Conservation (phyloP, 1,139 yeast species). For the Chernovozyma sophiae-reginae region DNA sequence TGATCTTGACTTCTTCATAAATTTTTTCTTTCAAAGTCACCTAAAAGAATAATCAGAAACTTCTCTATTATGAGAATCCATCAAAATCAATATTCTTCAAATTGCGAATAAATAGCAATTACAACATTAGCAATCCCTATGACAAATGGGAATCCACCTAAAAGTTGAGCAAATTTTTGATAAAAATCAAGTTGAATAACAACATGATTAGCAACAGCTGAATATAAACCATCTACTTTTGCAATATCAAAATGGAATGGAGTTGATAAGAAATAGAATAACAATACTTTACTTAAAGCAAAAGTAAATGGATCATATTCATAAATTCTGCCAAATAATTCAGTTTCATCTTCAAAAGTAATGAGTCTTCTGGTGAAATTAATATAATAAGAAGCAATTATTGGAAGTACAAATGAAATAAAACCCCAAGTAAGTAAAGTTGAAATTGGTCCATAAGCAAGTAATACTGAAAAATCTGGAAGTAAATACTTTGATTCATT, state of each 20-base stretch:
- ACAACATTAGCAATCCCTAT: constrained; percentile 46
- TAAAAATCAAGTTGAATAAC: constrained; percentile 37
- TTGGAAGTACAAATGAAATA: constrained; percentile 41
- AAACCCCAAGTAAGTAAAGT: constrained; percentile 39
- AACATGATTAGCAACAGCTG: constrained; percentile 33
- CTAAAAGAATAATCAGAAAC: too few species aligned
- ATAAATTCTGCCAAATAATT: constrained; percentile 33
- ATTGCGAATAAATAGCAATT: constrained; percentile 50
- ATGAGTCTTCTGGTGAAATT: constrained; percentile 50
- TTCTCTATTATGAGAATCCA: too few species aligned
- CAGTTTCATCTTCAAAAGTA: constrained; percentile 36
- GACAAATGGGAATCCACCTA: constrained; percentile 48
- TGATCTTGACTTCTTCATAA: too few species aligned
- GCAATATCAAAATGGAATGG: constrained; percentile 9
- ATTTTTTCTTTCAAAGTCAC: too few species aligned
- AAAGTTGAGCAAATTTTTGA: constrained; percentile 28
- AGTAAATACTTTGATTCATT: constrained; percentile 21
- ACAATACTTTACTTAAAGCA: constrained; percentile 46
- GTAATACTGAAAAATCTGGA: constrained; percentile 36
- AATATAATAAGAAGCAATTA: constrained; percentile 44
- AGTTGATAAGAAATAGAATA: constrained; percentile 35
- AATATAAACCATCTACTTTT: constrained; percentile 30
- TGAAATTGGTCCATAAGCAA: constrained; percentile 25
- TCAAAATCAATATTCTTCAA: constrained; percentile 34
- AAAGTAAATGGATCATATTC: constrained; percentile 56